Evolutionary conservation across 306 rosid genomes (phyloP), one percentile per base, ranked within the genome.

Genomic region (Medicago arabica): DNA sequence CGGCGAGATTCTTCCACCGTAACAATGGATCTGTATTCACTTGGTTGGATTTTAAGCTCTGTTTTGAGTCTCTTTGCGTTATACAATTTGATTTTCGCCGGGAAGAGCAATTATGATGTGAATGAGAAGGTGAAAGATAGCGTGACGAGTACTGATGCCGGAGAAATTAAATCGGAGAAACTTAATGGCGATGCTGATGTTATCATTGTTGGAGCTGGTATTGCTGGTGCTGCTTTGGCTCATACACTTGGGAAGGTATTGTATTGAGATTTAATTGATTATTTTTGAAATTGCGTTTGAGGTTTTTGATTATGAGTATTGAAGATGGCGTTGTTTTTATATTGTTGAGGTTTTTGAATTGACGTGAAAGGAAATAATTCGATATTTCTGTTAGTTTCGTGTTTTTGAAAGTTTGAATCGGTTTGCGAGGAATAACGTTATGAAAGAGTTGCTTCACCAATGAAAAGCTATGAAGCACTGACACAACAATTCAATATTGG

Each of bases 121-220:
- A 21, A 41, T 51, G 86, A 51, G 60, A 74, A 74, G 49, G 72
- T 61, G 28, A 49, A 49, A 58, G 78, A 77, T 16, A 86, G 64
- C 75, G 77, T 85, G 63, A 76, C 81, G 6, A 81, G 51, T 46
- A 46, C 86, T 55, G 31, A 78, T 0, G 81, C 74, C 12, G 90
- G 85, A 63, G 93, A 90, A 87, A 80, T 93, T 31, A 75, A 89
- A 88, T 90, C 96, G 72, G 70, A 28, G 51, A 68, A 65, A 11
- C 54, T 65, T 51, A 38, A 46, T 12, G 72, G 75, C 38, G 89
- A 87, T 31, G 85, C 82, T 21, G 97, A 95, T 68, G 88, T 95
- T 41, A 90, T 95, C 73, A 84, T 95, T 72, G 99, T 92, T 60
- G 99, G 99, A 82, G 99, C 99, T 7, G 99, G 99, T 36, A 96